These are phyloP conservation scores for Haberlea rhodopensis DNA, from an alignment of 257 asterid genomes.

Conservation along the genomic window DNA sequence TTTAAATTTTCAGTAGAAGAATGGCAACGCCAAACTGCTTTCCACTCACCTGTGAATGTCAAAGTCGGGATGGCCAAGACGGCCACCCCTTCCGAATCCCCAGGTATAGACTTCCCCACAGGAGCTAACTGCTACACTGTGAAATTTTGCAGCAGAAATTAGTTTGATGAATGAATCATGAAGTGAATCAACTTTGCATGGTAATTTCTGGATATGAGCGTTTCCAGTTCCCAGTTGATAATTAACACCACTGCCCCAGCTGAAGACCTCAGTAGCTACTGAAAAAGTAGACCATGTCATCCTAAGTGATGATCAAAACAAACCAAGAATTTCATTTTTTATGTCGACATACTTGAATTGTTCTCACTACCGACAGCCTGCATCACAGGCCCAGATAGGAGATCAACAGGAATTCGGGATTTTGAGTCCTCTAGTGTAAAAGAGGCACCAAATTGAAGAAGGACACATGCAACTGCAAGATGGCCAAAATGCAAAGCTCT, in stretches of 20 bases:
- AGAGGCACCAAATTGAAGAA: conserved; percentile 76
- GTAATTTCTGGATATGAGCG: conserved; percentile 90
- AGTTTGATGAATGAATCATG: conserved; percentile 63
- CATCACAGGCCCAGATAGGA: conserved; percentile 84
- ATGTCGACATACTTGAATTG: conserved; percentile 46
- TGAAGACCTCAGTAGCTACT: conserved; percentile 86
- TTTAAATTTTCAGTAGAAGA: neutral
- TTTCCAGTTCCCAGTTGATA: conserved; percentile 99
- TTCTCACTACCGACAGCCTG: conserved; percentile 56
- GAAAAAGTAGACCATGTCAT: conserved; percentile 26
- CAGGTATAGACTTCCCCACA: conserved; percentile 90
- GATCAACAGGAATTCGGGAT: conserved; percentile 81
- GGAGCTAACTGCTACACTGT: conserved; percentile 86
- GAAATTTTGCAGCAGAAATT: conserved; percentile 91
- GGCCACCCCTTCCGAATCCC: conserved; percentile 99
- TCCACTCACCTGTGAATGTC: conserved; percentile 83
- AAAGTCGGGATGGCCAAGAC: conserved; percentile 95
- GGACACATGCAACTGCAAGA: conserved; percentile 89
- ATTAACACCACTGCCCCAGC: conserved; percentile 99
- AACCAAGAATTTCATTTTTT: conserved; percentile 23
- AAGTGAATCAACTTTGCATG: conserved; percentile 92
- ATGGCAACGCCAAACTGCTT: conserved; percentile 3
- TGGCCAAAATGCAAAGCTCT: conserved; percentile 97
- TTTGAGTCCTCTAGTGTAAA: conserved; percentile 77
- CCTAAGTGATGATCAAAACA: conserved; percentile 23